Evolutionary conservation across 129 eudicot genomes (phyloP).

Genomic region (Artemisia annua): DNA sequence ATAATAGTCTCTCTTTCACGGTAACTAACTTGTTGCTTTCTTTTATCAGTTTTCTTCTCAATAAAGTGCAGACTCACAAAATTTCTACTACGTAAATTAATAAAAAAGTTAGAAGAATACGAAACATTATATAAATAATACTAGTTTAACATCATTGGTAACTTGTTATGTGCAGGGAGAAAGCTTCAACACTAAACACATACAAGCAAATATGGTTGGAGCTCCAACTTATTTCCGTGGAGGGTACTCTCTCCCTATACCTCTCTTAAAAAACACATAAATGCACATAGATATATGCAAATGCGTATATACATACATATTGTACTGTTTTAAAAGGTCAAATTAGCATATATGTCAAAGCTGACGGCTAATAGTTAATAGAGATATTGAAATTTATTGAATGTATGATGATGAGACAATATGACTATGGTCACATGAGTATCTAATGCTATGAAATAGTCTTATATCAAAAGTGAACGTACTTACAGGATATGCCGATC

Average conservation of each 20-base stretch:
- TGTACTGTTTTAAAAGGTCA: too few species aligned
- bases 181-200: constrained; percentile 45
- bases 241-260: constrained; percentile 43
- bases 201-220: constrained; percentile 46
- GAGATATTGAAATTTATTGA: too few species aligned
- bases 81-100: neutral
- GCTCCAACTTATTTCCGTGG: constrained; percentile 42
- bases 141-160: too few species aligned
- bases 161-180: constrained; percentile 56
- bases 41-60: neutral
- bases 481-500: constrained; percentile 45
- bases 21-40: constrained; percentile 28
- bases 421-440: neutral
- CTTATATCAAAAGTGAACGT: neutral
- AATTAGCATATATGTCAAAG: too few species aligned
- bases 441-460: too few species aligned
- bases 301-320: too few species aligned
- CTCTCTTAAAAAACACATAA: neutral
- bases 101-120: too few species aligned
- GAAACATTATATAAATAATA: too few species aligned
- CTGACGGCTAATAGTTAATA: too few species aligned
- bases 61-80: neutral
- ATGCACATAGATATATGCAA: too few species aligned
- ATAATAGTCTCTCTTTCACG: constrained; percentile 34
- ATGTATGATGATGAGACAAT: too few species aligned